phyloP scores from a whole-genome alignment of 805 yeast genomes.

The Metschnikowia matae region DNA sequence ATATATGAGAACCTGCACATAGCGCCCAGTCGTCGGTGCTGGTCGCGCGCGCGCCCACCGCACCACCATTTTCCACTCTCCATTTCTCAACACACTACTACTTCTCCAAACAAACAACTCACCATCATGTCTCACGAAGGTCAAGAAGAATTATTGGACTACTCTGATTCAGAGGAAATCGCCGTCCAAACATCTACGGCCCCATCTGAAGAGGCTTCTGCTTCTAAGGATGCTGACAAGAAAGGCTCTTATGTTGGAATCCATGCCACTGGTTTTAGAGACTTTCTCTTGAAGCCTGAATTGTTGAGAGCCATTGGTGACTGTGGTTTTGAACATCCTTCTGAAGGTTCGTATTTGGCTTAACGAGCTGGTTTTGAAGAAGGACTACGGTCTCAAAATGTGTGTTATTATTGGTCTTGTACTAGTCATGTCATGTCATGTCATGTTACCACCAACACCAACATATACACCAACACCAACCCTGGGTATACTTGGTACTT shows the following conservation, averaged over 20 bases:
- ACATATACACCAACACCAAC: too few species aligned
- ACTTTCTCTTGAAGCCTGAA: constrained; percentile 94
- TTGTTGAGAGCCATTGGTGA: constrained; percentile 95
- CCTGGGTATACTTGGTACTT: too few species aligned
- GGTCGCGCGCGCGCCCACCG: constrained; percentile 7
- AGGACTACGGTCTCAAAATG: neutral
- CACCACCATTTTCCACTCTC: neutral
- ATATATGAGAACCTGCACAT: neutral
- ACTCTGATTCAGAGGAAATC: constrained; percentile 97
- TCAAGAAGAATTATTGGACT: constrained; percentile 98
- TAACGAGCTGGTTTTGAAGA: constrained; percentile 5
- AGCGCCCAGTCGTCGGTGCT: neutral
- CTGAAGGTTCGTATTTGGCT: constrained; percentile 76
- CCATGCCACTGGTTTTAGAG: constrained; percentile 98
- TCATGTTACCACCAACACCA: too few species aligned
- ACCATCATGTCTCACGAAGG: constrained; percentile 85
- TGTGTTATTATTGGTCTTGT: too few species aligned
- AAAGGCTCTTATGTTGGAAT: constrained; percentile 98
- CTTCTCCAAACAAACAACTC: constrained; percentile 3
- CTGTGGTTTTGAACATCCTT: constrained; percentile 99
- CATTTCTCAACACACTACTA: constrained; percentile 3
- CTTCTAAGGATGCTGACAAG: constrained; percentile 66
- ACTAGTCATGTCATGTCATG: too few species aligned
- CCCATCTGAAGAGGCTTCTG: constrained; percentile 47
- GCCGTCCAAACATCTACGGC: constrained; percentile 54